Percentiles rank a stretch among this genome's conserved stretches.
phyloP scores from a whole-genome alignment of 2,329 filamentous ascomycete genomes.

The Thielaviopsis ethacetica region DNA sequence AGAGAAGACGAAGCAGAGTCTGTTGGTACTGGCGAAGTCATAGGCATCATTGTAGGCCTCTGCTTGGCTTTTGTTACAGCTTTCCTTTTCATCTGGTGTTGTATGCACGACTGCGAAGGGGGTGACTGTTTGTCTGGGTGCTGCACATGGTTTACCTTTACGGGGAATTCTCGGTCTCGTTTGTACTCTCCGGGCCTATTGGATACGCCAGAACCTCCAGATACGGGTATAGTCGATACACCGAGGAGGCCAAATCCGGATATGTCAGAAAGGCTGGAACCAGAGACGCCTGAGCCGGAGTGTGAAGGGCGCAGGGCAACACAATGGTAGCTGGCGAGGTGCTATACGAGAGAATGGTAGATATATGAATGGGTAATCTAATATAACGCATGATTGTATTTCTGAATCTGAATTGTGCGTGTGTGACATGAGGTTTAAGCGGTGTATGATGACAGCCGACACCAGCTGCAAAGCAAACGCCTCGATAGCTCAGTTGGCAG shows the following conservation, averaged over 20 bases:
- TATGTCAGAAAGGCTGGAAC: not conserved
- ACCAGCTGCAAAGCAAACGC: not conserved
- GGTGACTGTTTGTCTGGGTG: not conserved
- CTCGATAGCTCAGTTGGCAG: constrained; percentile 6
- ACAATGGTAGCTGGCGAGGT: too few species aligned
- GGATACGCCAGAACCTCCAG: not conserved
- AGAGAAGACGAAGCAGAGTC: not conserved
- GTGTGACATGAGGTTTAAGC: too few species aligned
- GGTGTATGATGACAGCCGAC: not conserved
- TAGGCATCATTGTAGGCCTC: not conserved
- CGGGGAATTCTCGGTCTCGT: not conserved
- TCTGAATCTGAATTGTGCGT: too few species aligned
- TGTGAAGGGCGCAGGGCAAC: too few species aligned
- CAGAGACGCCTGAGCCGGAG: too few species aligned
- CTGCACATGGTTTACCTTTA: not conserved
- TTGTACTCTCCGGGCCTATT: not conserved
- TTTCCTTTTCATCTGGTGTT: not conserved
- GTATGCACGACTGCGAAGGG: not conserved
- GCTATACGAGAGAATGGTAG: too few species aligned
- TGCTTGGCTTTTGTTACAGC: not conserved
- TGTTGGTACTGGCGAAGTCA: not conserved
- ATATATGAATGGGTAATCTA: too few species aligned
- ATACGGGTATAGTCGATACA: too few species aligned
- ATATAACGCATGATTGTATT: too few species aligned
- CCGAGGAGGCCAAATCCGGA: not conserved